Evolutionary conservation across 2,329 filamentous ascomycete species (phyloP).

Genomic region (Aspergillus persii): DNA sequence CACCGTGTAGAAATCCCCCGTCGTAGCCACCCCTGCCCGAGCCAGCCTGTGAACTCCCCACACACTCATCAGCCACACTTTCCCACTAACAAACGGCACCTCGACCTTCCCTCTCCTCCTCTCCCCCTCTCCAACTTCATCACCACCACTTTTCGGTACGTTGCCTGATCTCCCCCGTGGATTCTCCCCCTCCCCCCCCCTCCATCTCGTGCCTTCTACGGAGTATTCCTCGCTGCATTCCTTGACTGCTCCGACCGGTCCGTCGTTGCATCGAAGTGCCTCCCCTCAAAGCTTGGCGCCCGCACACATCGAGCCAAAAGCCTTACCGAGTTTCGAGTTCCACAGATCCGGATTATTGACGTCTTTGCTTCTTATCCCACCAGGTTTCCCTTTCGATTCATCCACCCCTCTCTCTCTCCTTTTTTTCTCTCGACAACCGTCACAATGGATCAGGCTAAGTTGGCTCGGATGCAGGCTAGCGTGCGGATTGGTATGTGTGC

Average conservation of each 20-base stretch:
- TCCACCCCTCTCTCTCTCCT: constrained; percentile 2
- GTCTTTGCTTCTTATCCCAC: constrained; percentile 3
- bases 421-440: constrained; percentile 29
- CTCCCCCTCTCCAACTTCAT: constrained; percentile 1
- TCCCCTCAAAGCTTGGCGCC: constrained; percentile 2
- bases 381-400: constrained; percentile 13
- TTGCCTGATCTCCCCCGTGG: background rate
- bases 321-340: constrained; percentile 14
- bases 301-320: constrained; percentile 15
- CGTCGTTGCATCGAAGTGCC: background rate
- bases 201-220: background rate
- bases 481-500: constrained; percentile 67
- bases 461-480: constrained; percentile 64
- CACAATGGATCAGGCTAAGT: constrained; percentile 65
- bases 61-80: constrained; percentile 21
- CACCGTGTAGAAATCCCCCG: background rate
- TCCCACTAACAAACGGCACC: constrained; percentile 2
- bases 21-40: constrained; percentile 10
- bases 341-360: constrained; percentile 17
- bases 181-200: background rate
- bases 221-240: too few relatives aligned
- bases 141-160: constrained; percentile 2
- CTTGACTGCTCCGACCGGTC: background rate
- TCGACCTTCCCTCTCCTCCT: constrained; percentile 4
- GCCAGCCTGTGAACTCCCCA: constrained; percentile 25